Conservation (phyloP, 2,329 filamentous ascomycete species). For the Xylaria hypoxylon region DNA sequence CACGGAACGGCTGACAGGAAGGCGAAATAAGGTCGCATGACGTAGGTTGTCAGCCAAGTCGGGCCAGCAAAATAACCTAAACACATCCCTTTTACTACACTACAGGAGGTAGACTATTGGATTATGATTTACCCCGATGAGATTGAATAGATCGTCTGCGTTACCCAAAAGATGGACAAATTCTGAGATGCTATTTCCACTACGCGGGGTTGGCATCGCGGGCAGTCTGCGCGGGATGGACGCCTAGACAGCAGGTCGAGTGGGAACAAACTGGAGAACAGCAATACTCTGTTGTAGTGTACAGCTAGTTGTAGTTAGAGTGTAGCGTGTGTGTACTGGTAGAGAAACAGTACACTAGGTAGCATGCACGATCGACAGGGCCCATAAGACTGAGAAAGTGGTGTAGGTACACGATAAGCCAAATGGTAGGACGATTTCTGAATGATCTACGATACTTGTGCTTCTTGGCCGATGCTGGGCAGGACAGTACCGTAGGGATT, state of each 20-base stretch:
- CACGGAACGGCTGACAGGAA: constrained; percentile 35
- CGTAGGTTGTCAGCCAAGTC: constrained; percentile 32
- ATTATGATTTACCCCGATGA: constrained; percentile 9
- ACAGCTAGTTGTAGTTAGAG: no score
- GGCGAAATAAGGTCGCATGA: constrained; percentile 32
- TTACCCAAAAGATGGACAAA: background rate
- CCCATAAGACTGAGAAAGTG: background rate
- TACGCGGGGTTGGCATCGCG: constrained; percentile 1
- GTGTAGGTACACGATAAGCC: no score
- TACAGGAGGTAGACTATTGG: constrained; percentile 1
- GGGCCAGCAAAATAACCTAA: constrained; percentile 11
- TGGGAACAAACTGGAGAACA: constrained; percentile 18
- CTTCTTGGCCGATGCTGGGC: no score
- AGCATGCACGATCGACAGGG: background rate
- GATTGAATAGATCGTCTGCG: constrained; percentile 10
- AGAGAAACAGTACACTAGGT: background rate
- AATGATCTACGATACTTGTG: no score
- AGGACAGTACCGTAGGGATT: background rate
- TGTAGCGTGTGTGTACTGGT: background rate
- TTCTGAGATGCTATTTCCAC: background rate
- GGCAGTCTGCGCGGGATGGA: no score
- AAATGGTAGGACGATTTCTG: no score
- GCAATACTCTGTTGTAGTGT: background rate
- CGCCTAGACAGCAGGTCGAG: constrained; percentile 6
- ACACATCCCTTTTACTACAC: background rate